phyloP scores from a whole-genome alignment of 179 eudicot species.

The Actinidia chinensis region DNA sequence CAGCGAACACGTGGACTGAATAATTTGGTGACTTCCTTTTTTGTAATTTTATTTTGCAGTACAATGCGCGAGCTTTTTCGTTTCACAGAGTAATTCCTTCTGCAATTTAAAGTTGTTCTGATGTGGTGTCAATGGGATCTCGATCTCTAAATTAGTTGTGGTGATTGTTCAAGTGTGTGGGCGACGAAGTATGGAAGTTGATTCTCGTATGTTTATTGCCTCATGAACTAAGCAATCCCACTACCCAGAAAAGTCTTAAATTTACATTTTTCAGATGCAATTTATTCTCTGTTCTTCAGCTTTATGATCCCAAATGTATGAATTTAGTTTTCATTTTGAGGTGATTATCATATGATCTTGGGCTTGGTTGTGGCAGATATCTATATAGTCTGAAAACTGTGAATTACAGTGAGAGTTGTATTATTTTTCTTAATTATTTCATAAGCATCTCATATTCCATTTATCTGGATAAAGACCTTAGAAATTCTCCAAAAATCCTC shows the following conservation, averaged over 20 bases:
- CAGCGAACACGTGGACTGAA: not conserved
- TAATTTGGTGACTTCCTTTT: not conserved
- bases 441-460: no score
- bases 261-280: no score
- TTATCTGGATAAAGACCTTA: no score
- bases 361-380: not conserved
- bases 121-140: not conserved
- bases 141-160: not conserved
- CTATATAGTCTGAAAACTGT: not conserved
- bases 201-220: not conserved
- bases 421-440: no score
- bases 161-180: not conserved
- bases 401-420: no score
- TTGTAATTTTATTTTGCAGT: not conserved
- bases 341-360: not conserved
- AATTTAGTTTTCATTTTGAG: not conserved
- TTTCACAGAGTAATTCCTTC: not conserved
- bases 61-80: not conserved
- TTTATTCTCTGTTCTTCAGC: not conserved
- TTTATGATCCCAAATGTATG: not conserved
- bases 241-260: not conserved
- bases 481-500: no score
- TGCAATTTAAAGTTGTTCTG: not conserved
- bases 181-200: conserved; percentile 1
- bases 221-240: not conserved